Base-by-base conservation (phyloP, 768 basidiomycete species). In the Boletales sp. region DNA sequence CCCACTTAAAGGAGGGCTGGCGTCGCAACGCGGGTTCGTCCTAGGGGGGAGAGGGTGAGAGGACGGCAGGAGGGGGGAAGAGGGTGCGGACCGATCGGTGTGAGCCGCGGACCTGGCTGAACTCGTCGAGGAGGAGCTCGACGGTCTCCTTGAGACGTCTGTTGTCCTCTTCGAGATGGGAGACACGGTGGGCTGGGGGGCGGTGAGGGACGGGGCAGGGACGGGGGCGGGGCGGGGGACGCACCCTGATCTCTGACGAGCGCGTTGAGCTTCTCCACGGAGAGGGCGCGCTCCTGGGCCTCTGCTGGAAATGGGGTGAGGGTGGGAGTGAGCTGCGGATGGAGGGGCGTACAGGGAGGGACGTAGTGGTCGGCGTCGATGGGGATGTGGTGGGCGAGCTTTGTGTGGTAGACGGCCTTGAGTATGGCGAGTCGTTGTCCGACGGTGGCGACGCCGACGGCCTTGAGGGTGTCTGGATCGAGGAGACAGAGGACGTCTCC, bases 401-500 rank as follows among this genome's bases (percentile, higher is more conserved):
- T 99, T 60, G 90, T 74, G 46, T 83, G 82, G 72, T 96, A 98
- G 50, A 97, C 84, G 42, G 88, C 86, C 68, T 93, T 94, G 66
- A 98, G 83, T 55, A 98, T 92, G 39, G 89, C 77, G 33, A 99
- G 72, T 48, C 96, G 78, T 69, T 97, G 94, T 18, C 96, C 96
- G 55, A 98, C 81, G 33, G 88, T 90, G n/a, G 80, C 64, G 38
- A 99, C 80, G 8, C 96, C 96, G 49, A 97, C 73, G 38, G 88
- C 84, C 68, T 89, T 90, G 56, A 99, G 80, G 2, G 81, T 71
- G 19, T 94, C 89, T n/a, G 83, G 77, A 65, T 93, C 88, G 42
- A 97, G 77, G 59, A 88, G 73, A 55, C 87, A 83, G 8, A 99
- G 79, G 2, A 91, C 83, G 55, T 97, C 94, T 48, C 96, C 96